Conservation (phyloP, 106 monocot genomes). For the Posidonia australis region DNA sequence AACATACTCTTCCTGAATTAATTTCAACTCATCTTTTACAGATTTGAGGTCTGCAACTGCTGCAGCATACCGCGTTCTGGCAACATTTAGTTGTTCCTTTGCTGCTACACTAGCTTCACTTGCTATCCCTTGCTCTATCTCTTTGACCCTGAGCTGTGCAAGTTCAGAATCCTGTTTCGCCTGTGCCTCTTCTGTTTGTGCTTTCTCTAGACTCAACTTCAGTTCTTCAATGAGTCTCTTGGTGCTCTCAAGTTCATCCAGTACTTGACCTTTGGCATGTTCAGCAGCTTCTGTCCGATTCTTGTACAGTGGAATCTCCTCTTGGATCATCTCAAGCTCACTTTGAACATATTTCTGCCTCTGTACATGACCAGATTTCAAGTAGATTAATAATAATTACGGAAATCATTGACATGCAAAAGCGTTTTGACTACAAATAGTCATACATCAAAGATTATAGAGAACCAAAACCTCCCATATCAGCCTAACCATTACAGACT, state of each 20-base stretch:
- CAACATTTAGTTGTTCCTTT: constrained; percentile 33
- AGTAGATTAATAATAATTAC: not conserved
- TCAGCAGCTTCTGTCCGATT: constrained; percentile 35
- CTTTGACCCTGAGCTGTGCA: constrained; percentile 30
- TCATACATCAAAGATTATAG: too few species aligned
- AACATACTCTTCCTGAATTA: constrained; percentile 13
- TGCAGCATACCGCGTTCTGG: constrained; percentile 25
- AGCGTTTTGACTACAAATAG: too few species aligned
- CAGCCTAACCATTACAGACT: too few species aligned
- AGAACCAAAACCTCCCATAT: too few species aligned
- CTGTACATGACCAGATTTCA: constrained; percentile 10
- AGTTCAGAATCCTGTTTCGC: constrained; percentile 46
- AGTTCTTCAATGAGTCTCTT: constrained; percentile 44
- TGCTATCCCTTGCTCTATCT: constrained; percentile 36
- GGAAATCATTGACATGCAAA: not conserved
- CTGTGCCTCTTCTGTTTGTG: constrained; percentile 30
- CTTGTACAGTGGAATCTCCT: constrained; percentile 28
- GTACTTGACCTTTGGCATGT: constrained; percentile 17
- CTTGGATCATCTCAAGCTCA: constrained; percentile 31
- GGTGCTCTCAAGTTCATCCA: constrained; percentile 32
- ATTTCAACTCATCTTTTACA: constrained; percentile 24
- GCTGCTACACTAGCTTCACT: constrained; percentile 27
- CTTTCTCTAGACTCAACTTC: constrained; percentile 34
- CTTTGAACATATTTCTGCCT: constrained; percentile 14
- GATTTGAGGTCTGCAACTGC: constrained; percentile 31